Evolutionary conservation across 2,329 filamentous ascomycete genomes (phyloP).

Genomic region (Xylariaceae sp.): DNA sequence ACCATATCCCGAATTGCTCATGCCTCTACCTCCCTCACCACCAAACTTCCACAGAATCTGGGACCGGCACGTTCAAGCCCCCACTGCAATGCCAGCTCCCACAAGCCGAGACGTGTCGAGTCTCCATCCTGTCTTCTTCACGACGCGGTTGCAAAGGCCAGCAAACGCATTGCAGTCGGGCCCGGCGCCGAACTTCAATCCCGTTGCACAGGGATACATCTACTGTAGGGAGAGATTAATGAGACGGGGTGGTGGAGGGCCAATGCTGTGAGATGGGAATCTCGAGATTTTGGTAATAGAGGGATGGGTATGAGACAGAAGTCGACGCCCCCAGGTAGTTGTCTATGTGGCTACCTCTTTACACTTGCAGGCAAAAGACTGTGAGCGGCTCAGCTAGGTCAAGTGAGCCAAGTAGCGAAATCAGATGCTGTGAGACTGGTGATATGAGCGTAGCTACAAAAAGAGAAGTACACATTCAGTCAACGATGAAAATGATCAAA

Average conservation of each 20-base stretch:
- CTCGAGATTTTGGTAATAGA: too few relatives aligned
- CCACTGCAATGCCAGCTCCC: background rate
- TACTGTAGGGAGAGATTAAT: constrained; percentile 44
- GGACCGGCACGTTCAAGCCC: constrained; percentile 4
- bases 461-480: too few relatives aligned
- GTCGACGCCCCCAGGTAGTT: too few relatives aligned
- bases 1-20: constrained; percentile 13
- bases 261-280: constrained; percentile 35
- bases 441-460: too few relatives aligned
- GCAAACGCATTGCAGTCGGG: constrained; percentile 32
- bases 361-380: too few relatives aligned
- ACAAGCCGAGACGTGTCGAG: constrained; percentile 45
- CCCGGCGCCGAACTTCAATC: constrained; percentile 33
- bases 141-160: constrained; percentile 55
- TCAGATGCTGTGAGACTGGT: too few relatives aligned
- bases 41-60: constrained; percentile 7
- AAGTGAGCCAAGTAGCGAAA: too few relatives aligned
- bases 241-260: constrained; percentile 24
- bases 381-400: too few relatives aligned
- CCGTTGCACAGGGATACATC: constrained; percentile 59
- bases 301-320: too few relatives aligned
- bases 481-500: too few relatives aligned
- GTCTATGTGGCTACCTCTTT: too few relatives aligned
- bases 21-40: constrained; percentile 3
- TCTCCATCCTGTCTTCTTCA: constrained; percentile 75